Evolutionary conservation across 1,284 basidiomycete genomes (phyloP), one percentile per base, ranked within the genome.

Genomic region (Fomes fomentarius): DNA sequence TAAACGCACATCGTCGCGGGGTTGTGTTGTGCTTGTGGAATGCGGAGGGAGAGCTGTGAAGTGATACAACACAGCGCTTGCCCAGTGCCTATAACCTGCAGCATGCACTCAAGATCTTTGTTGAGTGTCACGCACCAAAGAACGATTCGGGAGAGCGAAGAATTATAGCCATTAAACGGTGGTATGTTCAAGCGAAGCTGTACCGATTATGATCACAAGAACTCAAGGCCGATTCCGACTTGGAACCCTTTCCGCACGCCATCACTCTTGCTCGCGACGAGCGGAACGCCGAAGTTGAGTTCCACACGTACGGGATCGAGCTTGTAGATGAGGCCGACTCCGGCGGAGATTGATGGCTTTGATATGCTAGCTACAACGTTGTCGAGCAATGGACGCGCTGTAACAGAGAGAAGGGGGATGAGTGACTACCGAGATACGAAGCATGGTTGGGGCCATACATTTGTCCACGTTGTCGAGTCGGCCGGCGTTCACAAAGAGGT

Each of bases 171-270:
- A 52, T 52, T 48, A 47, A 52, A 41, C 24, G 44, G 35, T 53
- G 49, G 55, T 56, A 58, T 58, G 50, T 57, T 53, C 54, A 60
- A 43, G 44, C 47, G 41, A 50, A 49, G 50, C 53, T n/a, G 44
- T 47, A 54, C 54, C 47, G 12, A 47, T 31, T 25, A 19, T 45
- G 14, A 45, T 70, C 75, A 91, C 66, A 91, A 65, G 68, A 91
- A 96, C 64, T 96, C 93, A 52, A 99, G 70, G 0, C 96, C 97
- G 57, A 99, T 84, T 3, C 97, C 96, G 22, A 98, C 83, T 68
- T 97, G 94, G 42, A 98, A 76, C 0, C 96, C 97, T 61, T 87
- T 87, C 51, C 89, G 79, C 44, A 79, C 69, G 1, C 87, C 85
- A 71, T 99, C 96, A 44, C 87, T 87, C 63, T 80, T 83, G 42